Percentiles rank a stretch among this genome's conserved stretches.
These are phyloP conservation scores for Podosphaera aphanis DNA, from an alignment of 2,329 filamentous ascomycete species.

Conservation along the genomic window DNA sequence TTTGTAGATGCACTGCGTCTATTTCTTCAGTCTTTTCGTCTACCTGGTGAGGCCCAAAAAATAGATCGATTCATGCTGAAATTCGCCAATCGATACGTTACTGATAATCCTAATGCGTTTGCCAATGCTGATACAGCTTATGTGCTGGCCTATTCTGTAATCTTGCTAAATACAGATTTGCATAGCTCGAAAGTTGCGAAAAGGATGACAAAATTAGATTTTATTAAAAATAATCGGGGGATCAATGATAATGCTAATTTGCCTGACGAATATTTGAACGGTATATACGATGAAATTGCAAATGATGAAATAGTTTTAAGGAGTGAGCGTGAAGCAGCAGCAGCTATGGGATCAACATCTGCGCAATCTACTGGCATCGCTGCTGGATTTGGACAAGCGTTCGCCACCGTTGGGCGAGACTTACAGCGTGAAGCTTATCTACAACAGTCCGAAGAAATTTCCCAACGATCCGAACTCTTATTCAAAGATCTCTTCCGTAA, in stretches of 20 bases:
- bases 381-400: conserved; percentile 63
- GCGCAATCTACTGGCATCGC: conserved; percentile 46
- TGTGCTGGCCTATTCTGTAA: conserved; percentile 85
- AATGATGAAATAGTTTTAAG: conserved; percentile 83
- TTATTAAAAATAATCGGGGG: conserved; percentile 95
- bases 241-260: conserved; percentile 94
- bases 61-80: conserved; percentile 99
- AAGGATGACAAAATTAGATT: conserved; percentile 89
- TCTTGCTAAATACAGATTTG: conserved; percentile 85
- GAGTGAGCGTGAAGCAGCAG: conserved; percentile 75
- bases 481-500: conserved; percentile 85
- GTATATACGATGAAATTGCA: conserved; percentile 81
- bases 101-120: conserved; percentile 88
- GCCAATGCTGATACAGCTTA: conserved; percentile 97
- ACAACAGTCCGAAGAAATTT: conserved; percentile 86
- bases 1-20: conserved; percentile 83
- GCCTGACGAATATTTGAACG: conserved; percentile 71
- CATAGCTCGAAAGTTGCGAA: conserved; percentile 68
- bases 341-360: conserved; percentile 42
- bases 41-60: conserved; percentile 92
- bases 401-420: conserved; percentile 80
- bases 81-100: conserved; percentile 87
- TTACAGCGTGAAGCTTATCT: conserved; percentile 80
- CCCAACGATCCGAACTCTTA: conserved; percentile 48
- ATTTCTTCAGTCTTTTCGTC: conserved; percentile 81